Evolutionary conservation across 2,329 filamentous ascomycete species (phyloP), one percentile per base, ranked within the genome.

Genomic region (Microdochium nivale): DNA sequence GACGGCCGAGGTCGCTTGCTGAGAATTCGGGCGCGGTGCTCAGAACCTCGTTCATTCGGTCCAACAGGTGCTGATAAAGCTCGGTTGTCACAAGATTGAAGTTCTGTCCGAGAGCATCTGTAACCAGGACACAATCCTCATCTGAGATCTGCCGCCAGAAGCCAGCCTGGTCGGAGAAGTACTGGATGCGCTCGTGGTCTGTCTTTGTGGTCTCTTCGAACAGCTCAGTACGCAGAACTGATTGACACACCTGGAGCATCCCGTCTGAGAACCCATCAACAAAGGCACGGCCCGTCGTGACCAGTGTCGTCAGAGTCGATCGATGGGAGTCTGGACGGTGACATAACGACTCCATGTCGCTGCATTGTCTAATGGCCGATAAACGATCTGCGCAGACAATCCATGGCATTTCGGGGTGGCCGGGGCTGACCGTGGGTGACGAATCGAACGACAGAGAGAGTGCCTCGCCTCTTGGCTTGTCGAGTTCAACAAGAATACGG

Each of bases 401-500:
- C 90, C 90, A 96, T 1, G 89, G 81, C 71, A 91, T 79, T 48
- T 80, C 76, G 1, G 78, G 67, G 19, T 44, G 40, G 9, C 21
- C 40, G 16, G 21, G 21, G 19, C 19, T 16, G 9, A 7, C 19
- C 3, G n/a, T 11, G 9, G 40, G n/a, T 21, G 40, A 19, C 4
- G 40, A 44, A 61, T 97, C 94, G 51, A 88, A 83, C 0, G 84
- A 81, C 46, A 97, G 73, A 1, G 88, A 84, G 46, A 97, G 70
- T 0, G 88, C 86, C 62, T 96, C 91, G 19, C 87, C 86, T 61
- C 91, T 80, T 61, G 89, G 86, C 61, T 87, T 90, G 64, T 97
- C 90, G 40, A 99, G 73, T 64, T 96, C 91, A 13, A 88, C 77
- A 19, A 95, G 78, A 19, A 97, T 77, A 30, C 90, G 84, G 71